These are phyloP conservation scores for Yamadazyma atlantica DNA, from an alignment of 1,139 yeast genomes.

Conservation along the genomic window DNA sequence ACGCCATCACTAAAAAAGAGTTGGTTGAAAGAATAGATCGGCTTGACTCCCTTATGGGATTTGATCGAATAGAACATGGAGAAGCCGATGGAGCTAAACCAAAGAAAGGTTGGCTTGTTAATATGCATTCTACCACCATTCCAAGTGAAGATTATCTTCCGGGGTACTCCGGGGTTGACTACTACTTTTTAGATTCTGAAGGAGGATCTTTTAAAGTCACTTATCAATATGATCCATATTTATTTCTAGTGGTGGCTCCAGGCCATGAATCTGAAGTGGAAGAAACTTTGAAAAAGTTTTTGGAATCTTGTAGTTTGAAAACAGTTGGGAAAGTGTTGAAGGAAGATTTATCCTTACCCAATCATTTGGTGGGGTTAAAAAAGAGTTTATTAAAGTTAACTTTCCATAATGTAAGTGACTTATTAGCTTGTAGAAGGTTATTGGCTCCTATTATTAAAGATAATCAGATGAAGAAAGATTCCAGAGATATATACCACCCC, in stretches of 20 bases:
- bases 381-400: conserved; percentile 63
- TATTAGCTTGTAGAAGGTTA: conserved; percentile 69
- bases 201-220: conserved; percentile 95
- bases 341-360: conserved; percentile 79
- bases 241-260: conserved; percentile 66
- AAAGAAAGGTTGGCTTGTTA: conserved; percentile 83
- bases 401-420: conserved; percentile 75
- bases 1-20: conserved; percentile 40
- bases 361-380: conserved; percentile 80
- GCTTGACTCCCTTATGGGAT: conserved; percentile 80
- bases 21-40: conserved; percentile 55
- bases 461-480: conserved; percentile 62
- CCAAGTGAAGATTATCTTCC: conserved; percentile 54
- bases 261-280: conserved; percentile 82
- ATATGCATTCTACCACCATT: conserved; percentile 75
- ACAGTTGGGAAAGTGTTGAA: conserved; percentile 54
- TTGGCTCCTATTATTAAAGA: conserved; percentile 69
- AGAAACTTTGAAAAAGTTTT: conserved; percentile 68
- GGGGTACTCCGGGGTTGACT: conserved; percentile 87
- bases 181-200: conserved; percentile 93
- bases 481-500: conserved; percentile 69
- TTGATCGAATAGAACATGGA: conserved; percentile 72
- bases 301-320: conserved; percentile 63
- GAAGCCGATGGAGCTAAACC: conserved; percentile 49
- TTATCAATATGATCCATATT: conserved; percentile 82